Evolutionary conservation across 2,329 filamentous ascomycete genomes (phyloP), one percentile per base, ranked within the genome.

Genomic region (Hypoxylon sp.): DNA sequence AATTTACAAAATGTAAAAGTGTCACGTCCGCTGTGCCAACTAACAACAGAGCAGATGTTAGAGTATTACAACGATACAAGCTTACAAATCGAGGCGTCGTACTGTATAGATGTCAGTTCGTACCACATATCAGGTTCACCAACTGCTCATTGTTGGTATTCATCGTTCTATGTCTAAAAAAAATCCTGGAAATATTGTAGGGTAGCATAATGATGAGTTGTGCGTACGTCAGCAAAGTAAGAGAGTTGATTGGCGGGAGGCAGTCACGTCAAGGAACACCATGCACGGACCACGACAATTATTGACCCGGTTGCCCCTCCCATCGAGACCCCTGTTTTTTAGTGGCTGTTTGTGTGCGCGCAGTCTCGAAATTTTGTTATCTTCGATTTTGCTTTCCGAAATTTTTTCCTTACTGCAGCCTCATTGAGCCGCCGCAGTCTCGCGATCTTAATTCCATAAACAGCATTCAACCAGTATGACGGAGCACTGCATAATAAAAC

Each of bases 381-480:
- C 36, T 60, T 25, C 1, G 38, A 36, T 48, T 60, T 65, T 58
- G 9, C 34, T 56, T 65, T 53, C 36, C 49, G 21, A 38, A 19
- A 48, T 14, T 30, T 65, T 50, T 60, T 67, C 46, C 23, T 64
- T 30, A 36, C 36, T 14, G 9, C 55, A 62, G 55, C 55, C 55
- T 63, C 38, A 13, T 49, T 25, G 10, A 43, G 23, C 25, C 34
- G 61, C 58, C 19, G 38, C 50, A 59, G 23, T 36, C 34, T 65
- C 53, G 50, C 60, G 34, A 58, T 38, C 19, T 45, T n/a, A 28
- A 32, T 38, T 32, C n/a, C 53, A 36, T 23, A 34, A 57, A 30
- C 38, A 64, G 25, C 10, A 45, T 63, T 53, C 60, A 34, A 57
- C 32, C 63, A 71, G 66, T 57, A 75, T 75, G 74, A 66, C 61